Evolutionary conservation across 2,329 filamentous ascomycete genomes (phyloP), one percentile per base, ranked within the genome.

Genomic region (Sphaerulina populicola): DNA sequence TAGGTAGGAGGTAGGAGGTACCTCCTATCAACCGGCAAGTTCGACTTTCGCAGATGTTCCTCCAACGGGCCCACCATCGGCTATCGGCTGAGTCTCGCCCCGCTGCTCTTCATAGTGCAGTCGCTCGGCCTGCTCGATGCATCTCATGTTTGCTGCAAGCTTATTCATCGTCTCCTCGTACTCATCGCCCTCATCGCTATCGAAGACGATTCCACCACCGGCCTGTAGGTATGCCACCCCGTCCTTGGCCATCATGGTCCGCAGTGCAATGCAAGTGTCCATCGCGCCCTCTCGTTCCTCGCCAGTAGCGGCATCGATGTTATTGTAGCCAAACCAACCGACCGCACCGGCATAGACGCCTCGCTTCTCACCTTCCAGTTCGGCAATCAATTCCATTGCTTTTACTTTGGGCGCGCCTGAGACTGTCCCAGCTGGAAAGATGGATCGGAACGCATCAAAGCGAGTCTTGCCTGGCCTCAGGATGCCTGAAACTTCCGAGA

Each of bases 131-230:
- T 83, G 80, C 53, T 82, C 84, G 68, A 97, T 90, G 70, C 88
- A 93, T 60, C 85, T 80, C 75, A 94, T 88, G 68, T 94, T 94
- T 40, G 88, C 87, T 23, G 86, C 83, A 43, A 95, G 75, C 77
- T 98, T 98, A 75, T 98, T 97, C 73, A 93, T 88, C 58, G 94
- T 96, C 78, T 97, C 88, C 70, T 91, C 80, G 76, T 90, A 96
- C 70, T 97, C 93, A 58, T 96, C 88, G 62, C 86, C 85, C 31
- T 79, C 85, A 66, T 94, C 90, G 37, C 87, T 94, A 70, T 97
- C 93, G 65, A 91, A 95, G 39, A 95, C 90, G 63, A 96, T 95
- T 29, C 90, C 90, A 33, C 90, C 90, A 11, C 86, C 82, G 36
- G 82, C 82, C 68, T 98, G 93, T 57, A 98, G 76, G 72, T 96